Percentiles rank a stretch among this genome's conserved stretches.
Conservation (phyloP, 176 grass and related monocot species). For the Ensete glaucum region DNA sequence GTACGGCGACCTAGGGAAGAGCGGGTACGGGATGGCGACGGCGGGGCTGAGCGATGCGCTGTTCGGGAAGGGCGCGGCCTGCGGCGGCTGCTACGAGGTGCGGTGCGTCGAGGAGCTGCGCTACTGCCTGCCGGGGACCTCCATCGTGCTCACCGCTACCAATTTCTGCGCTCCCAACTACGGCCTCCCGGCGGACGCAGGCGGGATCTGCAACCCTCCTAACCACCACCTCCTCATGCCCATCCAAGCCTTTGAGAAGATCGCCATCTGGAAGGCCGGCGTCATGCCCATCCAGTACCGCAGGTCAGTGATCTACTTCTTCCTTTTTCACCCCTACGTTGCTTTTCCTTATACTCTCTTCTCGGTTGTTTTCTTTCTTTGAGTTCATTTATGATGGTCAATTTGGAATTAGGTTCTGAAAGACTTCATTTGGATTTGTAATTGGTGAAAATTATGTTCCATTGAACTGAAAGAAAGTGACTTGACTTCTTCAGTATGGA, state of each 20-base stretch:
- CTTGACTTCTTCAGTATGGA: background rate
- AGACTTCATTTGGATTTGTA: background rate
- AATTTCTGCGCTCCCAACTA: conserved; percentile 97
- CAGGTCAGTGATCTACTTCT: conserved; percentile 33
- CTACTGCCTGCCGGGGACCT: conserved; percentile 89
- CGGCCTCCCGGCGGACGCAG: conserved; percentile 64
- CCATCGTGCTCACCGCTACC: conserved; percentile 82
- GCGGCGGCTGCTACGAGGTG: conserved; percentile 97
- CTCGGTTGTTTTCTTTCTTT: too few relatives aligned
- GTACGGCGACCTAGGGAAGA: conserved; percentile 87
- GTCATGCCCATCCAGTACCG: conserved; percentile 97
- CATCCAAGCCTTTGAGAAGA: conserved; percentile 97
- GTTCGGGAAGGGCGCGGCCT: conserved; percentile 74
- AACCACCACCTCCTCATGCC: conserved; percentile 93
- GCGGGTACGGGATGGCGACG: conserved; percentile 88
- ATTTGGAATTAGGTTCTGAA: background rate
- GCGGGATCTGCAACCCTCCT: conserved; percentile 84
- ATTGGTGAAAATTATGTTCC: background rate
- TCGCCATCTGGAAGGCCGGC: conserved; percentile 98
- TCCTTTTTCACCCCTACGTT: background rate
- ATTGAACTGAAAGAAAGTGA: background rate
- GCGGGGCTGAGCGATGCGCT: conserved; percentile 81
- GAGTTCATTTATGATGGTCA: background rate
- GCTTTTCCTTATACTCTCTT: background rate
- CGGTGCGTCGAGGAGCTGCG: conserved; percentile 79